A percentile compares a stretch with the other conserved stretches of the same genome.
Conservation (phyloP, 352 stramenopile genomes). For the Globisporangium nunn region DNA sequence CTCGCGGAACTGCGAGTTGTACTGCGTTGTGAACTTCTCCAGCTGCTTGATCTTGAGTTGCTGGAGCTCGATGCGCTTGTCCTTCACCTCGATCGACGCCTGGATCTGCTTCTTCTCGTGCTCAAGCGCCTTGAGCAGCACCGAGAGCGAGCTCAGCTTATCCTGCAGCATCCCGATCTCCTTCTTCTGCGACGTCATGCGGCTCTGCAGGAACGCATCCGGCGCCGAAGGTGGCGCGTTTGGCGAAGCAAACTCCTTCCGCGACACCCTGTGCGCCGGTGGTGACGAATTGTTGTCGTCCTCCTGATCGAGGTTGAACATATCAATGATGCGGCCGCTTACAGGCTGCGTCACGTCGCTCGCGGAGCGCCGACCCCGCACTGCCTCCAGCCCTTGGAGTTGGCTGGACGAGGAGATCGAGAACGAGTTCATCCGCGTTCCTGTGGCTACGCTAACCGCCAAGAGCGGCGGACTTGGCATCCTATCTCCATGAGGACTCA, state of each 20-base stretch:
- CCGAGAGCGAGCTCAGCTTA: slow-evolving; percentile 57
- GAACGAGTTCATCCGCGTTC: slow-evolving; percentile 3
- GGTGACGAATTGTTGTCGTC: background rate
- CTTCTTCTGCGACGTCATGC: slow-evolving; percentile 53
- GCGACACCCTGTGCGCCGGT: background rate
- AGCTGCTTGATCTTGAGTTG: slow-evolving; percentile 57
- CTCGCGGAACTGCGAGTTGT: slow-evolving; percentile 39
- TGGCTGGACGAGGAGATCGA: slow-evolving; percentile 1
- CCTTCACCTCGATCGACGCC: slow-evolving; percentile 62
- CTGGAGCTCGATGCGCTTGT: slow-evolving; percentile 65
- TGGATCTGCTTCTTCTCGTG: slow-evolving; percentile 55
- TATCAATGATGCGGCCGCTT: slow-evolving; percentile 11
- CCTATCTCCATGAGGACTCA: background rate
- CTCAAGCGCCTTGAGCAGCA: slow-evolving; percentile 52
- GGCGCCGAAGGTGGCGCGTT: background rate
- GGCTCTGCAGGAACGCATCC: slow-evolving; percentile 44
- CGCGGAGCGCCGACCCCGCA: background rate
- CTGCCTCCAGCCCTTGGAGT: background rate
- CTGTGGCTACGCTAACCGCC: background rate
- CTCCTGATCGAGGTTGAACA: slow-evolving; percentile 12
- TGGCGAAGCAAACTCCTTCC: background rate
- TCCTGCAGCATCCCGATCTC: slow-evolving; percentile 67
- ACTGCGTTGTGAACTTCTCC: slow-evolving; percentile 46
- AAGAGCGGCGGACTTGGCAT: background rate
- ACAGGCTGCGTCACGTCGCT: slow-evolving; percentile 5